Evolutionary conservation across 306 rosid genomes (phyloP).

Genomic region (Cicer pinnatifidum): DNA sequence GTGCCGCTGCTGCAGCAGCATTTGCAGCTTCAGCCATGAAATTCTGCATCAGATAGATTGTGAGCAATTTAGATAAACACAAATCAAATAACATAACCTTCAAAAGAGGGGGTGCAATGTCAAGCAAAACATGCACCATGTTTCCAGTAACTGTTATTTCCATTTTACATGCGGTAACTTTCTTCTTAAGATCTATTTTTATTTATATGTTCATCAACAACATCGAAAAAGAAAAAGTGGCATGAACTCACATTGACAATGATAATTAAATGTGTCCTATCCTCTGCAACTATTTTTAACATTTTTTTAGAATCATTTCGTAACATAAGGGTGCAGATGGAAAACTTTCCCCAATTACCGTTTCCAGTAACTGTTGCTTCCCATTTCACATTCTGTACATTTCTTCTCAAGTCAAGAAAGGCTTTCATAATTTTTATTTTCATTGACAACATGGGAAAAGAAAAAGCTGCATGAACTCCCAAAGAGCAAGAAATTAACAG

Average conservation of each 20-base stretch:
- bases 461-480: not conserved
- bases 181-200: not conserved
- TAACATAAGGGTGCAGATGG: no score
- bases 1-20: slow-evolving; percentile 26
- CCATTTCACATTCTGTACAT: not conserved
- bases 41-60: slow-evolving; percentile 52
- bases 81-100: not conserved
- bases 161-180: not conserved
- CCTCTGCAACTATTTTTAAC: not conserved
- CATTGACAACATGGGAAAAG: not conserved
- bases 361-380: not conserved
- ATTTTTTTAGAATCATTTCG: not conserved
- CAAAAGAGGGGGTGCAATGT: not conserved
- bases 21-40: slow-evolving; percentile 71
- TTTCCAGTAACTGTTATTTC: not conserved
- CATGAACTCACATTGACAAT: not conserved
- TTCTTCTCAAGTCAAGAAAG: not conserved
- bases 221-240: not conserved
- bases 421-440: not conserved
- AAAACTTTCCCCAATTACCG: not conserved
- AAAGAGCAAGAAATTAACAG: slow-evolving; percentile 16
- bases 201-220: slow-evolving; percentile 14
- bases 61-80: not conserved
- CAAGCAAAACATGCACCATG: slow-evolving; percentile 29
- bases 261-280: slow-evolving; percentile 1